phyloP scores from a whole-genome alignment of 2,329 filamentous ascomycete species.

The Torrubiella hemipterigena region DNA sequence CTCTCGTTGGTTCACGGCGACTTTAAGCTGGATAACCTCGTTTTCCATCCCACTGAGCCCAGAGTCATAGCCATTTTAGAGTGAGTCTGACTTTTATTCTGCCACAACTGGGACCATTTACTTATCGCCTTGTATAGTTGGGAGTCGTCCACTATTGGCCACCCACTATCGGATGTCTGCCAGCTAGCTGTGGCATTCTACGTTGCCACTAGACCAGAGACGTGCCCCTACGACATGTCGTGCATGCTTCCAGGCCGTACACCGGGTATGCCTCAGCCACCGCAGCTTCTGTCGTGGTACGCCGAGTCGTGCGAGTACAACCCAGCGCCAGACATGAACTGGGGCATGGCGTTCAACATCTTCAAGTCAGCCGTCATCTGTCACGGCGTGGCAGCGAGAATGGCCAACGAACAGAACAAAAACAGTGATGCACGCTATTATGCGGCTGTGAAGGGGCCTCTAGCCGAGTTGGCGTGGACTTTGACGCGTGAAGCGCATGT shows the following conservation, averaged over 20 bases:
- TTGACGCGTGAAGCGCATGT: constrained; percentile 40
- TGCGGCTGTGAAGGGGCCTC: constrained; percentile 53
- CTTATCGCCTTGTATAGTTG: constrained; percentile 33
- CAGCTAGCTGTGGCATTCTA: constrained; percentile 41
- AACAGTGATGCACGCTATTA: constrained; percentile 70
- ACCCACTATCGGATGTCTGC: constrained; percentile 71
- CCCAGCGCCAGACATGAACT: constrained; percentile 46
- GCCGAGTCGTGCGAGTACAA: constrained; percentile 53
- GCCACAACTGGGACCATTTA: neutral
- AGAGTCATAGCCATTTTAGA: constrained; percentile 78
- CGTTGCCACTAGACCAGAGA: constrained; percentile 2
- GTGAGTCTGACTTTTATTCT: constrained; percentile 23
- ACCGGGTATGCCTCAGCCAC: constrained; percentile 45
- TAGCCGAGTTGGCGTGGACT: constrained; percentile 71
- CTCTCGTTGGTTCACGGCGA: constrained; percentile 71
- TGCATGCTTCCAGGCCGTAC: constrained; percentile 50
- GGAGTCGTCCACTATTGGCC: constrained; percentile 89
- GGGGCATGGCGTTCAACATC: constrained; percentile 50
- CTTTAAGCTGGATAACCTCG: constrained; percentile 73
- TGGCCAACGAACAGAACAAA: constrained; percentile 77
- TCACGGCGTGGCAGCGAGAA: constrained; percentile 86
- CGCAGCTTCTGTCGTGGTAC: constrained; percentile 29
- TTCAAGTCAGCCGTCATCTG: constrained; percentile 50
- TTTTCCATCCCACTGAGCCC: constrained; percentile 72
- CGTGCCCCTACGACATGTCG: constrained; percentile 3